phyloP scores from a whole-genome alignment of 768 basidiomycete genomes.

The Pulveroboletus sp. region DNA sequence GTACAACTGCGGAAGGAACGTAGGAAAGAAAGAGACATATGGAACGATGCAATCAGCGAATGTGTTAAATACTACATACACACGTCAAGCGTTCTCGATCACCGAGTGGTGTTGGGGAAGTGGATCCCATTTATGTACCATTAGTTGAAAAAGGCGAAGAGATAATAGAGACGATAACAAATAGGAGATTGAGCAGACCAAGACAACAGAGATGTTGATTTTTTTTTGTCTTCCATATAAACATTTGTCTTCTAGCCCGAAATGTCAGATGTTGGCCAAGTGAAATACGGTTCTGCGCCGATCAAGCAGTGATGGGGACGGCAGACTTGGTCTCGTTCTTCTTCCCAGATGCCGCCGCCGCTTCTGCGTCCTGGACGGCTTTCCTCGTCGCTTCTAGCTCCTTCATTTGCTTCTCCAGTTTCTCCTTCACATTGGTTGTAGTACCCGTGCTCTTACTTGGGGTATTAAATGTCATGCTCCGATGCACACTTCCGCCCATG shows the following conservation, averaged over 20 bases:
- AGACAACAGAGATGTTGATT: constrained; percentile 9
- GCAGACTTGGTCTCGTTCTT: constrained; percentile 54
- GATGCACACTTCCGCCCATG: constrained; percentile 66
- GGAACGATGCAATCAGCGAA: constrained; percentile 7
- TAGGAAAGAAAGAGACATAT: constrained; percentile 7
- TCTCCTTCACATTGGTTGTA: constrained; percentile 42
- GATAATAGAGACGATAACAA: constrained; percentile 18
- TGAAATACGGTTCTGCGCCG: not conserved
- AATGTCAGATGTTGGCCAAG: not conserved
- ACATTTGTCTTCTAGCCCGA: constrained; percentile 12
- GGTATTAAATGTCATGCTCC: constrained; percentile 68
- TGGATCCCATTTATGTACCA: constrained; percentile 12
- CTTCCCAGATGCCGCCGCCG: constrained; percentile 55
- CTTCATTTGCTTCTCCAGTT: constrained; percentile 52
- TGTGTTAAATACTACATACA: constrained; percentile 24
- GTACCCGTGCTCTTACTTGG: constrained; percentile 21
- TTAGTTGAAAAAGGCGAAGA: constrained; percentile 1
- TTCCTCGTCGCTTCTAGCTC: constrained; percentile 70
- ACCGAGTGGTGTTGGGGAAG: constrained; percentile 5
- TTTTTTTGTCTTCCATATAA: constrained; percentile 19
- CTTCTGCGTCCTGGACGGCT: constrained; percentile 65
- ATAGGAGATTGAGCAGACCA: constrained; percentile 10
- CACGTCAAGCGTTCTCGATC: constrained; percentile 11
- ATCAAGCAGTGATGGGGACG: constrained; percentile 37
- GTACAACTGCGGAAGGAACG: constrained; percentile 13